Conservation (phyloP, 805 yeast species). For the Citeromyces matritensis region DNA sequence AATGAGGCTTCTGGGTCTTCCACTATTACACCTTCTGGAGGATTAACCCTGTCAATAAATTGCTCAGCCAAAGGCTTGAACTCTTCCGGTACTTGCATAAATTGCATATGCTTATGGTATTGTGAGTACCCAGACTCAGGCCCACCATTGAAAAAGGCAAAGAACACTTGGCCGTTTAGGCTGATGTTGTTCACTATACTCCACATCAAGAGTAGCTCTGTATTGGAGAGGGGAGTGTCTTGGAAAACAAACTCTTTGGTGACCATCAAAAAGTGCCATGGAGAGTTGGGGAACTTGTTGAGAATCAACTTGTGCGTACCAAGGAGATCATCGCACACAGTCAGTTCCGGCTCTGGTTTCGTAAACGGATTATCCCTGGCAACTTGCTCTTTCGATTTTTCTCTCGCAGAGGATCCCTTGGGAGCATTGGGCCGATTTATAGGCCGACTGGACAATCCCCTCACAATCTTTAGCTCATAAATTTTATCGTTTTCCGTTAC, state of each 20-base stretch:
- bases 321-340: slow-evolving; percentile 38
- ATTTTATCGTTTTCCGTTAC: slow-evolving; percentile 8
- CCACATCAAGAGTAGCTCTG: slow-evolving; percentile 51
- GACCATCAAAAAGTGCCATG: slow-evolving; percentile 65
- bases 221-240: slow-evolving; percentile 50
- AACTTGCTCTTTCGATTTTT: slow-evolving; percentile 16
- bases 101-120: slow-evolving; percentile 85
- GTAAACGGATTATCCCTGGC: slow-evolving; percentile 55
- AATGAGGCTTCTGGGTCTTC: slow-evolving; percentile 45
- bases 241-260: slow-evolving; percentile 68
- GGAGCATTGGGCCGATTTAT: slow-evolving; percentile 18
- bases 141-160: slow-evolving; percentile 86
- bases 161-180: slow-evolving; percentile 27
- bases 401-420: slow-evolving; percentile 11
- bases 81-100: slow-evolving; percentile 52
- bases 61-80: slow-evolving; percentile 36
- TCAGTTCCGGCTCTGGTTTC: slow-evolving; percentile 63
- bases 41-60: neutral
- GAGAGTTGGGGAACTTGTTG: slow-evolving; percentile 78
- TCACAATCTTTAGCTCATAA: slow-evolving; percentile 16
- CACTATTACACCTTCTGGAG: slow-evolving; percentile 21
- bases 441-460: slow-evolving; percentile 16
- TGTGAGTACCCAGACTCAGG: slow-evolving; percentile 87
- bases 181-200: slow-evolving; percentile 36
- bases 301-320: slow-evolving; percentile 48